phyloP scores from a whole-genome alignment of 129 eudicot genomes.

The sunflower (Helianthus annuus) region HanXRQr2.0-SUNRISE NC_035445.2:8408417-8408916 shows the following conservation, averaged over 20 bases:
- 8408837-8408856: too few relatives aligned
- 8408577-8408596: background rate
- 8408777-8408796: too few relatives aligned
- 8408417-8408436: constrained; percentile 60
- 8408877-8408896: too few relatives aligned
- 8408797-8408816: too few relatives aligned
- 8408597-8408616: background rate
- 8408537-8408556: background rate
- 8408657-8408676: background rate
- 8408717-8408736: background rate
- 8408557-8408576: background rate
- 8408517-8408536: background rate
- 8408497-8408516: background rate
- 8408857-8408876: too few relatives aligned
- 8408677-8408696: background rate
- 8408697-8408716: background rate
- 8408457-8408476: constrained; percentile 91
- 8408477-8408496: constrained; percentile 93
- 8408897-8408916: too few relatives aligned
- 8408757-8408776: background rate
- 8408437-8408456: constrained; percentile 90
- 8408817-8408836: too few relatives aligned
- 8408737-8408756: background rate
- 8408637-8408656: background rate
- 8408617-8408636: background rate